Evolutionary conservation across 2,329 filamentous ascomycete species (phyloP).

Genomic region (Coniella vitis): DNA sequence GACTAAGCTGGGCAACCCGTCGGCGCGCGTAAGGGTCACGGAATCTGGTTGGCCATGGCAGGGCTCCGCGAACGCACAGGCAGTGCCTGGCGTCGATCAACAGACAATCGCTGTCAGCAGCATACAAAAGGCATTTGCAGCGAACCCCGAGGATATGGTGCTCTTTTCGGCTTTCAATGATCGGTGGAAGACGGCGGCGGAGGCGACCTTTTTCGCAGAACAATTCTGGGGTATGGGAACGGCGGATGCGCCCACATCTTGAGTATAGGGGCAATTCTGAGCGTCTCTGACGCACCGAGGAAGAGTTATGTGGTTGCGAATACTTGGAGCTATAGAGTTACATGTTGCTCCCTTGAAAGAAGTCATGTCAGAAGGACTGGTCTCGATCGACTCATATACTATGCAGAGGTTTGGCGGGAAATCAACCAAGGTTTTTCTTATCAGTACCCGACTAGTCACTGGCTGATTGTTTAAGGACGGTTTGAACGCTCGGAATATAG

Average conservation of each 20-base stretch:
- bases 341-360: too few species aligned
- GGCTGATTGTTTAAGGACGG: too few species aligned
- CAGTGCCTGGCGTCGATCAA: slow-evolving; percentile 61
- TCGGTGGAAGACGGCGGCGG: slow-evolving; percentile 63
- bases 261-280: background rate
- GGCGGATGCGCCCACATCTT: slow-evolving; percentile 14
- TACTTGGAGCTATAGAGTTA: too few species aligned
- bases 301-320: too few species aligned
- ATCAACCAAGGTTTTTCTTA: too few species aligned
- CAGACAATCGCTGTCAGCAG: slow-evolving; percentile 60
- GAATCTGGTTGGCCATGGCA: slow-evolving; percentile 80
- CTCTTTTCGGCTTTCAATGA: slow-evolving; percentile 78
- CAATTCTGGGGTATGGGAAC: slow-evolving; percentile 64
- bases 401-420: too few species aligned
- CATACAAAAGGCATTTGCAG: slow-evolving; percentile 53
- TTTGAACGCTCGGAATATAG: too few species aligned
- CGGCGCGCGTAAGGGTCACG: slow-evolving; percentile 64
- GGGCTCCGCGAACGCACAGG: slow-evolving; percentile 57
- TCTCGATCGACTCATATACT: too few species aligned
- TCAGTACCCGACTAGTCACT: too few species aligned
- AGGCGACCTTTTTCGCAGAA: slow-evolving; percentile 62
- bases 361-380: too few species aligned
- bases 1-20: slow-evolving; percentile 32
- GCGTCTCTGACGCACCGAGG: background rate
- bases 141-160: slow-evolving; percentile 47